Conservation (phyloP, 257 asterid species). For the Parsonsia alboflavescens region DNA sequence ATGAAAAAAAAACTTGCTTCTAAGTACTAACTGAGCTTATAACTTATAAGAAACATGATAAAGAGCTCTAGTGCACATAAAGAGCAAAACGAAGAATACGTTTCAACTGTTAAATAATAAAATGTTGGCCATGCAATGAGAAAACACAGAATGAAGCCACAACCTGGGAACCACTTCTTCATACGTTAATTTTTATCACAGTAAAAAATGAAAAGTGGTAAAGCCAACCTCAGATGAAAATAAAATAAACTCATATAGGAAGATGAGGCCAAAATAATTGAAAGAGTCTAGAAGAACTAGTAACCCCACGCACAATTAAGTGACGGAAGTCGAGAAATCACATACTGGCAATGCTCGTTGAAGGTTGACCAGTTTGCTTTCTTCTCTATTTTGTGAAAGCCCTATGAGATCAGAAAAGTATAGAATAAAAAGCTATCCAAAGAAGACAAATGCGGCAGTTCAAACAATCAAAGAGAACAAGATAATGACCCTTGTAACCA, state of each 20-base stretch:
- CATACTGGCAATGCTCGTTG: constrained; percentile 69
- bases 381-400: constrained; percentile 59
- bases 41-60: neutral
- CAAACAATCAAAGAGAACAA: neutral
- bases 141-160: neutral
- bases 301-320: neutral
- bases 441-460: constrained; percentile 1
- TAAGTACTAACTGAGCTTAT: neutral
- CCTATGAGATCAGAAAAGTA: constrained; percentile 27
- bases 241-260: neutral
- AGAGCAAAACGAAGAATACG: neutral
- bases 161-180: neutral
- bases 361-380: constrained; percentile 74
- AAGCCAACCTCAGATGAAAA: neutral
- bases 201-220: neutral
- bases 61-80: neutral
- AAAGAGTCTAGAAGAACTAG: neutral
- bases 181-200: neutral
- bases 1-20: neutral
- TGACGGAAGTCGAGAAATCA: constrained; percentile 15
- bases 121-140: neutral
- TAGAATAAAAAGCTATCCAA: neutral
- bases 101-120: neutral
- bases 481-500: neutral
- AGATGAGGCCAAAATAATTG: neutral